Evolutionary conservation across 1,284 basidiomycete genomes (phyloP).

Genomic region (Hortiboletus rubellus): DNA sequence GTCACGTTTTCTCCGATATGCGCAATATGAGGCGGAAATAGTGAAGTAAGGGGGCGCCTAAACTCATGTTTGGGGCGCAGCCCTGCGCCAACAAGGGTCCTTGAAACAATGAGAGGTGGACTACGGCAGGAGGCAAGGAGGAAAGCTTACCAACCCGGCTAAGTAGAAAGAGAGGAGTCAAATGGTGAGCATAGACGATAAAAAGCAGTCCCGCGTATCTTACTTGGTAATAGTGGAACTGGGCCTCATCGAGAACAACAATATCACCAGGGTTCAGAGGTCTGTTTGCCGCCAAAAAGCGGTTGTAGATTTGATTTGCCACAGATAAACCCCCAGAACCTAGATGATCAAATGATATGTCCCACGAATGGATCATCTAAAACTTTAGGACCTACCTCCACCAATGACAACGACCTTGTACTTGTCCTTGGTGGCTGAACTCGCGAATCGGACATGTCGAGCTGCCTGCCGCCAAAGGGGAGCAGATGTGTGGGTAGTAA

Average conservation of each 20-base stretch:
- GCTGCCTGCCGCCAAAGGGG: conserved; percentile 1
- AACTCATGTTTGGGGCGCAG: conserved; percentile 71
- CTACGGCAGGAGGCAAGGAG: not conserved
- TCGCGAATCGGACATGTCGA: conserved; percentile 36
- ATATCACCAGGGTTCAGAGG: conserved; percentile 74
- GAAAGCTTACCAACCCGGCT: conserved; percentile 74
- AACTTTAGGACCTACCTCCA: conserved; percentile 47
- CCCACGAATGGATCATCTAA: not conserved
- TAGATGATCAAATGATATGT: conserved; percentile 29
- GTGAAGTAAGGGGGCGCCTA: conserved; percentile 62
- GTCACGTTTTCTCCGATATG: conserved; percentile 77
- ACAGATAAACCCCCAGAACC: conserved; percentile 78
- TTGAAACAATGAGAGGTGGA: conserved; percentile 34
- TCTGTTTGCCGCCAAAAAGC: conserved; percentile 71
- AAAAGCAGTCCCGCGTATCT: conserved; percentile 7
- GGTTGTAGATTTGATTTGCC: conserved; percentile 81
- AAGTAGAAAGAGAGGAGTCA: not conserved
- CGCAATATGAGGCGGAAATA: conserved; percentile 75
- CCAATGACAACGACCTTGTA: conserved; percentile 68
- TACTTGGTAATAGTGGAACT: conserved; percentile 80
- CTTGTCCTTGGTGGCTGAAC: conserved; percentile 45
- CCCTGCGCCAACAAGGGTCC: conserved; percentile 93
- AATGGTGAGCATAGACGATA: conserved; percentile 8
- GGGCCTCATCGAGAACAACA: conserved; percentile 77
- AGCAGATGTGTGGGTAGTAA: not conserved